Base-by-base conservation (phyloP, 805 yeast genomes). In the Spencermartinsiella europaea region DNA sequence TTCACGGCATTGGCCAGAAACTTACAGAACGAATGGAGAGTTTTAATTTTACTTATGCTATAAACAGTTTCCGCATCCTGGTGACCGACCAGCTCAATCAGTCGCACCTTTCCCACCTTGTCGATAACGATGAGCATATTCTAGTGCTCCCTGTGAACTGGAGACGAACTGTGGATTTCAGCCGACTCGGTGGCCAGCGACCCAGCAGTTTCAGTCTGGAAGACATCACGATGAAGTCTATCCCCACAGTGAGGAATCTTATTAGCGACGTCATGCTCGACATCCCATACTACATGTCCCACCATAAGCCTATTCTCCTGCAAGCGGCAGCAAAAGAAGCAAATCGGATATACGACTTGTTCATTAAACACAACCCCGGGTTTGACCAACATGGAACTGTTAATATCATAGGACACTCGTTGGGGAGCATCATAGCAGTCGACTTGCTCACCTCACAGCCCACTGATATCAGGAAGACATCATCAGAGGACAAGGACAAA, bases 1-100 rank as follows among this genome's bases (percentile, higher is more conserved):
- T 91, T 38, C 99, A 91, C 64, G 98, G 99, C 0, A 86, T 93
- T 51, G 99, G 99, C 1, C 99, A 91, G 63, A 79, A 83, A 33
- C 69, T 93, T 46, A 93, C 95, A 3, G 76, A 80, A 38, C 80
- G 79, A 57, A 85, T 83, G 55, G 89, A 88, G 51, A 80, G 84
- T 31, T 81, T 89, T 36, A 87, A 88, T 61, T 93, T 91, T 68
- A 81, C 91, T 3, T 95, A 89, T 63, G 89, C 72, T 14, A 65
- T 69, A 44, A 71, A 67, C 53, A 56, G 59, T 34, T 62, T 70
- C 45, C 62, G 73, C 15, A 62, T 63, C 1, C 50, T 55, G 21
- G 58, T 70, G 21, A 53, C 58, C 7, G 57, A 60, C 8, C 59
- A 58, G 21, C 54, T 55, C 19, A 48, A 53, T 4, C 35, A 48